Evolutionary conservation across 2,329 filamentous ascomycete genomes (phyloP).

Genomic region (Trichophyton verrucosum): DNA sequence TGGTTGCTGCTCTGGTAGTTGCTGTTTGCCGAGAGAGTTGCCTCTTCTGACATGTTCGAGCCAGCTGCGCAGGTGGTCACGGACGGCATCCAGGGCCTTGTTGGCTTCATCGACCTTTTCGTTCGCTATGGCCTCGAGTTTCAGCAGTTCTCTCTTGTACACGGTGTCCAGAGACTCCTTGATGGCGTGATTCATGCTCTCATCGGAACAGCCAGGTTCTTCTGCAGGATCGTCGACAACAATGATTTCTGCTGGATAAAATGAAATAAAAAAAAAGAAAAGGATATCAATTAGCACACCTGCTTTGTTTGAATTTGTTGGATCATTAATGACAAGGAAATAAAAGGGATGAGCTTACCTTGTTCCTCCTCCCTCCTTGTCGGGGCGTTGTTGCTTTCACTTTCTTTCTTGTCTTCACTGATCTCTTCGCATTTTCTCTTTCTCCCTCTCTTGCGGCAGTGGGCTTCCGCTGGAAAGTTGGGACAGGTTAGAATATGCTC

Average conservation of each 20-base stretch:
- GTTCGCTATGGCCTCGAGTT: constrained; percentile 44
- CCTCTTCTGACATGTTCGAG: not conserved
- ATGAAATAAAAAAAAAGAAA: too few relatives aligned
- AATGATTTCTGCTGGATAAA: not conserved
- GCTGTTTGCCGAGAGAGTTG: not conserved
- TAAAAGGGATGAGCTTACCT: not conserved
- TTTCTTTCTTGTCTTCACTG: not conserved
- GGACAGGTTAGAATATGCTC: not conserved
- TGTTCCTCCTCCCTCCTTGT: not conserved
- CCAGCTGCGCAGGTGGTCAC: not conserved
- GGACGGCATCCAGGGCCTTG: constrained; percentile 12
- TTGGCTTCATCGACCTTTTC: constrained; percentile 41
- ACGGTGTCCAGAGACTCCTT: constrained; percentile 35
- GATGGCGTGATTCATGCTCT: constrained; percentile 16
- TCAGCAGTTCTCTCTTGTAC: constrained; percentile 46
- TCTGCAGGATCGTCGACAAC: not conserved
- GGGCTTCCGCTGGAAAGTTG: constrained; percentile 6
- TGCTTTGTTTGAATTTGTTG: not conserved
- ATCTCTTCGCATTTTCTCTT: constrained; percentile 1
- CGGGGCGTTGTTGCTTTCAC: not conserved
- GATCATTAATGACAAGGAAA: not conserved
- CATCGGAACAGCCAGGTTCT: constrained; percentile 8
- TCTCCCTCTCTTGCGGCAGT: constrained; percentile 10
- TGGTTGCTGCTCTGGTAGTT: not conserved
- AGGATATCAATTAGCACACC: not conserved